These are phyloP conservation scores for Sporobolomyces roseus DNA, from an alignment of 768 basidiomycete genomes.

Conservation along the genomic window DNA sequence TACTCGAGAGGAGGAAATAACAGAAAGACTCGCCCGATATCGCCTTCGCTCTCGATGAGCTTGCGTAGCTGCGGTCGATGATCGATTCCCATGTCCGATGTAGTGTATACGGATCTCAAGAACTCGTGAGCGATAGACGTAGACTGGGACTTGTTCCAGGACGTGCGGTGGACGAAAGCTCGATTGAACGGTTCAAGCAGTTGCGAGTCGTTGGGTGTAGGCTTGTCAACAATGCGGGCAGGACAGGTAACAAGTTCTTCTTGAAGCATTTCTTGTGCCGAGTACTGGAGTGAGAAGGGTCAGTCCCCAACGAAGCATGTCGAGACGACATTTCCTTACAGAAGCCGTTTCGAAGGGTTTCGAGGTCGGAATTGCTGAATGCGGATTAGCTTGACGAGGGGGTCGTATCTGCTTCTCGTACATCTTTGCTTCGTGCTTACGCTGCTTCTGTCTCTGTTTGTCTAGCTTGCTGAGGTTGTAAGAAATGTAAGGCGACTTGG, in stretches of 20 bases:
- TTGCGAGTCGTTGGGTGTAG: neutral
- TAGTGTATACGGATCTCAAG: neutral
- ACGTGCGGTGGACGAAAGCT: neutral
- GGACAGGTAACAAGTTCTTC: neutral
- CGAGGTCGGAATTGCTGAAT: neutral
- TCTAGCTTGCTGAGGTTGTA: neutral
- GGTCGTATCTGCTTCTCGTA: too few species aligned
- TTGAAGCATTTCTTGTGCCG: neutral
- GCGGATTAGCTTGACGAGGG: neutral
- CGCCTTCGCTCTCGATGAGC: neutral
- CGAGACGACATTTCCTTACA: too few species aligned
- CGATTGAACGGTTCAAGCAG: neutral
- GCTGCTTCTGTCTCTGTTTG: neutral
- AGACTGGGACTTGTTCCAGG: neutral
- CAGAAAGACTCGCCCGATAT: neutral
- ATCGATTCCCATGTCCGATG: neutral
- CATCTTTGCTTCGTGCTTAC: too few species aligned
- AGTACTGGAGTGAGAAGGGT: neutral
- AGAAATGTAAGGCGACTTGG: neutral
- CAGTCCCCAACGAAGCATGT: neutral
- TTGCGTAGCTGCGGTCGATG: neutral
- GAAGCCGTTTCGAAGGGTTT: neutral
- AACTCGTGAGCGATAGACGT: neutral
- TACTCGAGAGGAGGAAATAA: neutral
- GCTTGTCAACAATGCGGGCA: neutral